phyloP scores from a whole-genome alignment of 1,284 basidiomycete genomes.

The Cryptococcus deneoformans region DNA sequence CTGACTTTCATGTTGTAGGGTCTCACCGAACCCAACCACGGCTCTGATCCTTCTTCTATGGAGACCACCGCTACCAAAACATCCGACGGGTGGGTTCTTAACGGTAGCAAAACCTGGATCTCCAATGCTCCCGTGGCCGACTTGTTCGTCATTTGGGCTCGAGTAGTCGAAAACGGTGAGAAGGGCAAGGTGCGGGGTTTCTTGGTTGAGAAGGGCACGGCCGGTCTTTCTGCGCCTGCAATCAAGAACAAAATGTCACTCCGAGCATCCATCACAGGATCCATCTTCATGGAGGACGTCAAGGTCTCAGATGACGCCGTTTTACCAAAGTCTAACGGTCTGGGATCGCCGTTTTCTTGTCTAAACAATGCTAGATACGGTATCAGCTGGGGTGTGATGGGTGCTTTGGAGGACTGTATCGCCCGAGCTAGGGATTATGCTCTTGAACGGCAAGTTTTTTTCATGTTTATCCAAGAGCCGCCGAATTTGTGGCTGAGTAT shows the following conservation, averaged over 20 bases:
- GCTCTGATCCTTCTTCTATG: slow-evolving; percentile 91
- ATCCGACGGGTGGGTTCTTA: slow-evolving; percentile 77
- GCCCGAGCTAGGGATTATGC: slow-evolving; percentile 76
- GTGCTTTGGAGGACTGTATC: slow-evolving; percentile 90
- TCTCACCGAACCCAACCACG: slow-evolving; percentile 94
- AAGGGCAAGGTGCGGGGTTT: slow-evolving; percentile 87
- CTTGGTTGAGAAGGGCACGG: slow-evolving; percentile 81
- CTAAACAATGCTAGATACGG: slow-evolving; percentile 88
- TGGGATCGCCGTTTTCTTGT: slow-evolving; percentile 84
- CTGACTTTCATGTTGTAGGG: slow-evolving; percentile 51
- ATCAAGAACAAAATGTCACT: slow-evolving; percentile 94
- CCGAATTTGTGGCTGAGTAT: not conserved
- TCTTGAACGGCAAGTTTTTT: slow-evolving; percentile 62
- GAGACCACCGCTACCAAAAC: slow-evolving; percentile 85
- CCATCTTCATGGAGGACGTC: slow-evolving; percentile 89
- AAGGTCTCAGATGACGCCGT: slow-evolving; percentile 66
- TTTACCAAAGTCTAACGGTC: slow-evolving; percentile 69
- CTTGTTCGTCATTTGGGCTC: slow-evolving; percentile 87
- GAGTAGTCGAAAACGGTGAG: slow-evolving; percentile 36
- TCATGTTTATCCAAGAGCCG: not conserved
- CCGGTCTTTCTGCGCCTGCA: slow-evolving; percentile 78
- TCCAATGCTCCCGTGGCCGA: slow-evolving; percentile 84
- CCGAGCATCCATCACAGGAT: slow-evolving; percentile 85
- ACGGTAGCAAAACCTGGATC: slow-evolving; percentile 97
- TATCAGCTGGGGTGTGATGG: slow-evolving; percentile 92